These are phyloP conservation scores for Vanilla planifolia DNA, from an alignment of 106 monocot genomes.

Conservation along the genomic window DNA sequence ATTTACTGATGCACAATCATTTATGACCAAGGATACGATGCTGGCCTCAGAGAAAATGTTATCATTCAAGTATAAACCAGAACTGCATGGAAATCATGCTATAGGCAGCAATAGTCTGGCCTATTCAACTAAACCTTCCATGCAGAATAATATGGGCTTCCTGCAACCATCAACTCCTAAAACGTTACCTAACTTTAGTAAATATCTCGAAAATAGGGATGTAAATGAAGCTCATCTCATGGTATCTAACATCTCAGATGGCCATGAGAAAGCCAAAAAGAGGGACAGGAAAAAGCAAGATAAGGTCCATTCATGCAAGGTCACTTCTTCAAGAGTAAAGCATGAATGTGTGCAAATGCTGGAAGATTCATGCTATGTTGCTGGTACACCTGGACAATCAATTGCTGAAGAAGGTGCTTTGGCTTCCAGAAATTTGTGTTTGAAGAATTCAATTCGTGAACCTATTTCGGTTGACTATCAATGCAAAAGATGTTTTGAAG, in stretches of 20 bases:
- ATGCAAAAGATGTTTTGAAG: conserved; percentile 4
- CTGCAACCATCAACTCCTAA: neutral
- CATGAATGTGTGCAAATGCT: neutral
- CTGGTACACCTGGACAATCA: neutral
- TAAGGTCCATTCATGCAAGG: neutral
- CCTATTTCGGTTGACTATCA: conserved; percentile 6
- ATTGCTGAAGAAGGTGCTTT: neutral
- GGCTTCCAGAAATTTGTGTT: neutral
- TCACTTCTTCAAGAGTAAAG: neutral
- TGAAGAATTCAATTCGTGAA: neutral
- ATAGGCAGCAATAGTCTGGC: neutral
- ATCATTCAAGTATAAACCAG: conserved; percentile 4
- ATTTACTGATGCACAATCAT: conserved; percentile 17
- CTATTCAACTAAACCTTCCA: conserved; percentile 2
- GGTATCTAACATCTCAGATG: conserved; percentile 1
- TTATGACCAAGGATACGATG: conserved; percentile 15
- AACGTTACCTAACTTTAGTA: neutral
- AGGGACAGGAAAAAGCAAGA: conserved; percentile 4
- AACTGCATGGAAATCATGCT: conserved; percentile 4
- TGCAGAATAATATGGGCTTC: neutral
- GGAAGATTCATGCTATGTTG: neutral
- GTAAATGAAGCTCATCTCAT: neutral
- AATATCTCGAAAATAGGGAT: neutral
- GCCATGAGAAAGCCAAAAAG: neutral
- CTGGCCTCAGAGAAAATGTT: conserved; percentile 2